Base-by-base conservation (phyloP, 495 filamentous ascomycete species). In the Xylona heveae region DNA sequence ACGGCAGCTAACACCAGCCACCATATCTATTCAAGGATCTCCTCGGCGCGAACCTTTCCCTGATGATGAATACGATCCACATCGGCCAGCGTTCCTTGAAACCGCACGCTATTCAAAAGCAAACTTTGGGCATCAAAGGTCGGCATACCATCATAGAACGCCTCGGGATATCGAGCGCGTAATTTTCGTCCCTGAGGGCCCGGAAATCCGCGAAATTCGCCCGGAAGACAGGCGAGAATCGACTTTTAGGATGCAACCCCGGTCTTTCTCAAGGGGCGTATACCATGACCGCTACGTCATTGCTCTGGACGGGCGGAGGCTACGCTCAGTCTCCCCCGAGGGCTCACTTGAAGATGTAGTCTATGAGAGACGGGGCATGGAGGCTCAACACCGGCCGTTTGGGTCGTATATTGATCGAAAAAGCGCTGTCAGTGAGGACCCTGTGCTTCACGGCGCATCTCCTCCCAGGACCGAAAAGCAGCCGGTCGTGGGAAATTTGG, bases 1-100 rank as follows among this genome's bases (percentile, higher is more conserved):
- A 3, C 16, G 29, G 23, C 23, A 7, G 23, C 23, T 13, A 25
- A 8, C 23, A 25, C 8, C 13, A 7, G 23, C n/a, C n/a, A n/a
- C n/a, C n/a, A n/a, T n/a, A n/a, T n/a, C n/a, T n/a, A n/a, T n/a
- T n/a, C n/a, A n/a, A n/a, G n/a, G n/a, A n/a, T 23, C 30, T 19
- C 10, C 33, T 19, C 38, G 37, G 9, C 14, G 31, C n/a, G 43
- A 46, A 25, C 41, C 38, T 22, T 36, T 44, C 1, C 42, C 34
- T 7, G 55, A 54, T 24, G 50, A 58, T 39, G 55, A 58, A 33
- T 59, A 59, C 38, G 55, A 59, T 44, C 55, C 55, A 17, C 42
- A 44, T 22, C 43, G 45, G 17, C 55, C 55, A n/a, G 43, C 38
- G 0, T 39, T 37, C n/a, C 31, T 41, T 9, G 28, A 25, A 7